phyloP scores from a whole-genome alignment of 352 stramenopile genomes.

The Phytophthora kernoviae region DNA sequence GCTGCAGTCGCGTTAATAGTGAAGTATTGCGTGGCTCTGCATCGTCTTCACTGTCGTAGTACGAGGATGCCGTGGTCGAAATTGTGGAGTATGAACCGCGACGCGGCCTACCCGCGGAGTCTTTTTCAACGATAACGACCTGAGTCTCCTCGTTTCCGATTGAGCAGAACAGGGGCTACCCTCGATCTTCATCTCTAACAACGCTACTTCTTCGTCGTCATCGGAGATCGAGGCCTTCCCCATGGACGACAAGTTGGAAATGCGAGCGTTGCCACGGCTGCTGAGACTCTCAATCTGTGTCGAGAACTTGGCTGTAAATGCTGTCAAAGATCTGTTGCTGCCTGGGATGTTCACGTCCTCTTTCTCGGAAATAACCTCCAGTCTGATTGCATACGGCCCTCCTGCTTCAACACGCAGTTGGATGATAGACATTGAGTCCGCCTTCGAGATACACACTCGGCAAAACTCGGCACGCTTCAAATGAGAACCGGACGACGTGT shows the following conservation, averaged over 20 bases:
- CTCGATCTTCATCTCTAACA: neutral
- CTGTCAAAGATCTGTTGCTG: constrained; percentile 19
- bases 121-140: neutral
- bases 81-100: constrained; percentile 20
- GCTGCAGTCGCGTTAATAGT: constrained; percentile 30
- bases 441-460: constrained; percentile 36
- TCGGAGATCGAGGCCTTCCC: constrained; percentile 14
- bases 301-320: constrained; percentile 22
- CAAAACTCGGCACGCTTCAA: constrained; percentile 38
- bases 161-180: neutral
- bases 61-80: constrained; percentile 20
- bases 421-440: constrained; percentile 33
- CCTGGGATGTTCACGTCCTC: constrained; percentile 13
- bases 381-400: constrained; percentile 12
- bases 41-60: constrained; percentile 6
- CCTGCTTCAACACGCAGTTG: constrained; percentile 23
- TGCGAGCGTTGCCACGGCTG: constrained; percentile 12
- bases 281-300: constrained; percentile 14
- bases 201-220: constrained; percentile 10
- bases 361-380: neutral
- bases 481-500: constrained; percentile 18
- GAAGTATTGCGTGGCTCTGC: constrained; percentile 18
- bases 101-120: neutral
- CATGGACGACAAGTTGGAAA: constrained; percentile 23
- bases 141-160: neutral